These are phyloP conservation scores for Ceratobasidium sp. DNA, from an alignment of 1,284 basidiomycete species.

Conservation along the genomic window DNA sequence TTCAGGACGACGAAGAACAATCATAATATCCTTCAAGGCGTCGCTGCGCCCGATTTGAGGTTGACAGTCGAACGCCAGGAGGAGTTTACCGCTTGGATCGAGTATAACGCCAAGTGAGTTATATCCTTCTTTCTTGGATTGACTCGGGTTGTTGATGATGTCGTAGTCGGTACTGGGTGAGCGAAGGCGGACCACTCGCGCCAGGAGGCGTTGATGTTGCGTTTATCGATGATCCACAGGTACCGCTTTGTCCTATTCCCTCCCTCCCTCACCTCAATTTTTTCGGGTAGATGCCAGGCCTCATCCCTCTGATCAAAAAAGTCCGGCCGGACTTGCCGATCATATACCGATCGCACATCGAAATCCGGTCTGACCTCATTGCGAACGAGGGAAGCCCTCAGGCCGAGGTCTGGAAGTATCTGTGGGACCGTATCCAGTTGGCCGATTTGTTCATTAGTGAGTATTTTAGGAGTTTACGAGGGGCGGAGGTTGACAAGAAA, in stretches of 20 bases:
- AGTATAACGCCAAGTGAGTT: conserved; percentile 66
- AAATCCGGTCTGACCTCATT: conserved; percentile 83
- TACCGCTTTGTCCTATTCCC: conserved; percentile 22
- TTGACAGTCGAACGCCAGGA: conserved; percentile 78
- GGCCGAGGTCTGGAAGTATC: conserved; percentile 87
- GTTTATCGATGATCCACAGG: conserved; percentile 77
- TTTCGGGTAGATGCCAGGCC: conserved; percentile 76
- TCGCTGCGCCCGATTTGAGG: conserved; percentile 76
- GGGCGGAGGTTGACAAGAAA: neutral
- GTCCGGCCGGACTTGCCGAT: conserved; percentile 82
- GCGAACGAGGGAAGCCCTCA: conserved; percentile 80
- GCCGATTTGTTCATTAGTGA: conserved; percentile 85
- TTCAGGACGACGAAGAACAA: conserved; percentile 94
- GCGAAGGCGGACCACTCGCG: conserved; percentile 80
- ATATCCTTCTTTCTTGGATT: too few species aligned
- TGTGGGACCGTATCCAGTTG: conserved; percentile 87
- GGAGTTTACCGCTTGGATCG: conserved; percentile 78
- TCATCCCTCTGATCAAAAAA: conserved; percentile 87
- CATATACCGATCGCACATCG: conserved; percentile 90
- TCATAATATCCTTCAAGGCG: conserved; percentile 87
- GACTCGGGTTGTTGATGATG: neutral
- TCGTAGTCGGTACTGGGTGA: conserved; percentile 69
- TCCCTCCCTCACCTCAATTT: neutral
- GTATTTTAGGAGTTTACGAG: conserved; percentile 46
- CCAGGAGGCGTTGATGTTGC: conserved; percentile 82